A percentile compares a stretch with the other conserved stretches of the same genome.
Conservation (phyloP, 2,329 filamentous ascomycete genomes). For the Hymenoscyphus linearis region DNA sequence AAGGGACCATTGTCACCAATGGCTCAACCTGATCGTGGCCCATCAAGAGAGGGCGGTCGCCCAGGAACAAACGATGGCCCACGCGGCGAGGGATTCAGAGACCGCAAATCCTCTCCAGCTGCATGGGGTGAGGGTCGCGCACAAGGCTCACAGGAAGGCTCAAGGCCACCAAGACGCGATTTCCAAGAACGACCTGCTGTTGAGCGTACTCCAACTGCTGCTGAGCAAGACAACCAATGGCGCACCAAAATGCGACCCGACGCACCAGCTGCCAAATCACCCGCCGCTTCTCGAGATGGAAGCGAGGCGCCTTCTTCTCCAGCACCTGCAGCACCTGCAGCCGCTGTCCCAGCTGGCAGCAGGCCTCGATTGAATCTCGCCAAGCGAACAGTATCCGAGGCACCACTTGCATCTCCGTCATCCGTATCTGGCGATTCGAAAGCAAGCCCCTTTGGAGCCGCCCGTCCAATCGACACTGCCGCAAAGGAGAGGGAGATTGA, state of each 20-base stretch:
- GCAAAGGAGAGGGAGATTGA: conserved; percentile 85
- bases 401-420: conserved; percentile 45
- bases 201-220: conserved; percentile 74
- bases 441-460: conserved; percentile 88
- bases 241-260: conserved; percentile 88
- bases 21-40: conserved; percentile 47
- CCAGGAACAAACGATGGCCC: conserved; percentile 55
- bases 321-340: conserved; percentile 48
- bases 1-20: conserved; percentile 82
- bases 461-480: conserved; percentile 88
- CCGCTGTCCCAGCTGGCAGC: conserved; percentile 49
- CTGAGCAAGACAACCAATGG: conserved; percentile 93
- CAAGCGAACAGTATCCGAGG: conserved; percentile 87
- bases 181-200: conserved; percentile 62
- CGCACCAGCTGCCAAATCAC: conserved; percentile 46
- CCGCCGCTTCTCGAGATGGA: conserved; percentile 63
- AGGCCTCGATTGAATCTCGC: conserved; percentile 82
- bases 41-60: conserved; percentile 54
- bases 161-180: conserved; percentile 73
- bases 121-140: conserved; percentile 66
- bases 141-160: conserved; percentile 61
- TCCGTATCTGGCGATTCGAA: conserved; percentile 62
- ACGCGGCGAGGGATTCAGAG: conserved; percentile 52
- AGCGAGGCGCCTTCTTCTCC: conserved; percentile 73
- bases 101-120: conserved; percentile 64